Evolutionary conservation across 331 rosid species (phyloP).

Genomic region (Pyracantha coccinea): DNA sequence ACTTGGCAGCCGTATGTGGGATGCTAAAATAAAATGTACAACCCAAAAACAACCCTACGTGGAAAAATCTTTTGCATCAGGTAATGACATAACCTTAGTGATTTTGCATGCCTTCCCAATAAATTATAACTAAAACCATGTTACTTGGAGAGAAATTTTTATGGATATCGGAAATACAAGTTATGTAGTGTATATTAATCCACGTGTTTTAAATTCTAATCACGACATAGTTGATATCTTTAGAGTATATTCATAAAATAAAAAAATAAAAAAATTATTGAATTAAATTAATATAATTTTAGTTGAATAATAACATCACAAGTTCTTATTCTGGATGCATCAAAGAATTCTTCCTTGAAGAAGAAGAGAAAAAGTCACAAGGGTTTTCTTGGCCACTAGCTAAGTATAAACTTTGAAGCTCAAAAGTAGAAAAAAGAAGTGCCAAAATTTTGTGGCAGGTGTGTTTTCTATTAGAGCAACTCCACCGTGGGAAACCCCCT

Average conservation of each 20-base stretch:
- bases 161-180: too few relatives aligned
- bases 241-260: too few relatives aligned
- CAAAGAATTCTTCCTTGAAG: neutral
- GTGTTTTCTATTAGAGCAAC: neutral
- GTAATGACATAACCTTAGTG: neutral
- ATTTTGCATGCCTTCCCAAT: neutral
- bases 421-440: neutral
- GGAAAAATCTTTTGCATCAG: neutral
- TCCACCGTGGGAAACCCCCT: too few relatives aligned
- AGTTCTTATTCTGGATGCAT: too few relatives aligned
- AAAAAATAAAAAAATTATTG: too few relatives aligned
- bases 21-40: neutral
- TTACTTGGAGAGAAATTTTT: neutral
- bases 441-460: neutral
- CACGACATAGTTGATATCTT: too few relatives aligned
- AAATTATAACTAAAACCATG: too few relatives aligned
- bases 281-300: too few relatives aligned
- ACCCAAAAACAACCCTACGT: neutral
- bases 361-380: neutral
- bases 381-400: neutral
- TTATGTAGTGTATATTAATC: too few relatives aligned
- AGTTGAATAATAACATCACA: too few relatives aligned
- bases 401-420: neutral
- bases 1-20: neutral
- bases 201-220: neutral